These are phyloP conservation scores for Irpex sp. DNA, from an alignment of 1,284 basidiomycete genomes.

Conservation along the genomic window DNA sequence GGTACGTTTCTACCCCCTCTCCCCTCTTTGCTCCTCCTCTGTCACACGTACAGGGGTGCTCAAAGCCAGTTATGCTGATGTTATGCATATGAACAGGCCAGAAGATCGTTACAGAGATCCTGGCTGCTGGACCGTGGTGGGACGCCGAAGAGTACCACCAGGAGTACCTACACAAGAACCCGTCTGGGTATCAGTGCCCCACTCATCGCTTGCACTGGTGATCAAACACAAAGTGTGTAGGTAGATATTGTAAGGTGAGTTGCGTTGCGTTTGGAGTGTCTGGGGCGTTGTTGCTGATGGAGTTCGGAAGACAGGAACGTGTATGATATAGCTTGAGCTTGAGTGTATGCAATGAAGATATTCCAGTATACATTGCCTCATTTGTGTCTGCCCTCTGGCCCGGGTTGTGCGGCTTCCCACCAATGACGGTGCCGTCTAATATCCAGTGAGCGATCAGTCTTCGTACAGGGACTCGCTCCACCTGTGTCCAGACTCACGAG, in stretches of 20 bases:
- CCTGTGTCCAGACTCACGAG: neutral
- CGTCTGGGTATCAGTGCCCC: slow-evolving; percentile 48
- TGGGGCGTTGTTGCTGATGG: no score
- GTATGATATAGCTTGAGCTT: no score
- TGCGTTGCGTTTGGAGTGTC: no score
- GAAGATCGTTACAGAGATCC: slow-evolving; percentile 13
- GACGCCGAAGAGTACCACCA: slow-evolving; percentile 16
- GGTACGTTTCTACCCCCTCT: slow-evolving; percentile 28
- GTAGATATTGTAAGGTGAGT: no score
- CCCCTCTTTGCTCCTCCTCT: no score
- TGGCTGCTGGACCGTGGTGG: slow-evolving; percentile 10
- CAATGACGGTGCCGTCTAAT: neutral
- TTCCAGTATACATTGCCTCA: no score
- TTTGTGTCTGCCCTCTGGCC: neutral
- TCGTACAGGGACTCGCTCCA: neutral
- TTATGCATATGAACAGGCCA: slow-evolving; percentile 21
- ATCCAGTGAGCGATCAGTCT: neutral
- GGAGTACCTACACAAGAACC: slow-evolving; percentile 67
- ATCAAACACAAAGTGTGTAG: neutral
- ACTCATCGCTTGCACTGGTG: slow-evolving; percentile 19
- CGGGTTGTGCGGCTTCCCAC: neutral
- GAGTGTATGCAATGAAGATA: no score
- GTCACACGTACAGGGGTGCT: neutral
- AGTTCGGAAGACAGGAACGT: no score
- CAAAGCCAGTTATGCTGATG: neutral